These are phyloP conservation scores for Elaeagnus macrophylla DNA, from an alignment of 306 rosid genomes.

Conservation along the genomic window DNA sequence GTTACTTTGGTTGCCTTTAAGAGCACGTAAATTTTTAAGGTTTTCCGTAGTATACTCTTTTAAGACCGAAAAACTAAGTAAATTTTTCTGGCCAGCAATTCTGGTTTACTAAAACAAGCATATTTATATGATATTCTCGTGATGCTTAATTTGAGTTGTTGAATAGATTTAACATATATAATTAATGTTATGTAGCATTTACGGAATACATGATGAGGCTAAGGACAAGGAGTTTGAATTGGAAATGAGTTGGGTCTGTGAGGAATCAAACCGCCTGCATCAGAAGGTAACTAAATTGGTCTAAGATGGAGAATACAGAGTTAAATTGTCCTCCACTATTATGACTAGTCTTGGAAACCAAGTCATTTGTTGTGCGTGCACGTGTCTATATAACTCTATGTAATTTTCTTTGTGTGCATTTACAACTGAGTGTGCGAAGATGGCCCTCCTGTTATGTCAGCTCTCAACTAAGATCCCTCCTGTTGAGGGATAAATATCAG, in stretches of 20 bases:
- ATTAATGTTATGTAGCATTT: slow-evolving; percentile 44
- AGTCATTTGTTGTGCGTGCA: not conserved
- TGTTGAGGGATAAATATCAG: no score
- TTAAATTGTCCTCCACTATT: not conserved
- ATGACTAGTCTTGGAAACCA: not conserved
- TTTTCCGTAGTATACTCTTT: no score
- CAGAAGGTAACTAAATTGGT: slow-evolving; percentile 47
- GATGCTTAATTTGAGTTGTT: slow-evolving; percentile 7
- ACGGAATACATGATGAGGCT: slow-evolving; percentile 95
- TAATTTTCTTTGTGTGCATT: no score
- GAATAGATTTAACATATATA: not conserved
- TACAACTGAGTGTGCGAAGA: no score
- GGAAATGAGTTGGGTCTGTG: slow-evolving; percentile 98
- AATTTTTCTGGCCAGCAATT: no score
- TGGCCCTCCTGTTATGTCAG: no score
- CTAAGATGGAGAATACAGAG: no score
- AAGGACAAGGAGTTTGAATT: slow-evolving; percentile 93
- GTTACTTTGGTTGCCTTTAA: no score
- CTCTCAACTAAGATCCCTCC: no score
- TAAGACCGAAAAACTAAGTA: no score
- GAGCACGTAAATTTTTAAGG: no score
- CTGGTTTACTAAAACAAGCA: not conserved
- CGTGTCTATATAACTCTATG: no score
- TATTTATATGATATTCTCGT: not conserved
- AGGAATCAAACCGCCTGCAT: slow-evolving; percentile 87